These are phyloP conservation scores for Trichoderma simmonsii DNA, from an alignment of 2,329 filamentous ascomycete genomes.

Conservation along the genomic window DNA sequence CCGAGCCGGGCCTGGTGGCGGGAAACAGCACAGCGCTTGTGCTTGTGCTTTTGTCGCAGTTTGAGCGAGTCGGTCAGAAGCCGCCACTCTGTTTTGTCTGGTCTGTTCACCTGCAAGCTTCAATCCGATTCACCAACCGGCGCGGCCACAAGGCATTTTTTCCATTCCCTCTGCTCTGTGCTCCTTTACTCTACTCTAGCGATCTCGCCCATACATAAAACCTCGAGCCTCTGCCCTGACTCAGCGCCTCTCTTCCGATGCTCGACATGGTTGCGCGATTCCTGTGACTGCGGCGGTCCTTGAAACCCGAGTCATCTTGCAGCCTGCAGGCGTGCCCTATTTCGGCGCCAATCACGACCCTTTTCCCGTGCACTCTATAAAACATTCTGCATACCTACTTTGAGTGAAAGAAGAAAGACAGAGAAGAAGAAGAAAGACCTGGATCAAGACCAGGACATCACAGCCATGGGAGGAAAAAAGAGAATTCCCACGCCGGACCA, in stretches of 20 bases:
- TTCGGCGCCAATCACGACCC: background rate
- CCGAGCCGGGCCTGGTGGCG: constrained; percentile 6
- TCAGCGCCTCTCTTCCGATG: background rate
- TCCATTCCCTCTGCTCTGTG: background rate
- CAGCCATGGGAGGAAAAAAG: constrained; percentile 15
- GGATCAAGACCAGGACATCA: background rate
- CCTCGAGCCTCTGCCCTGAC: background rate
- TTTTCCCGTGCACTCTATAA: background rate
- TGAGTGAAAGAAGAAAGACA: background rate
- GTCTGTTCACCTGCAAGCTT: background rate
- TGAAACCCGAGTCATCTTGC: constrained; percentile 11
- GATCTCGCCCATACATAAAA: background rate
- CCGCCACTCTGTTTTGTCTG: background rate
- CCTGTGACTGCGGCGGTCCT: constrained; percentile 10
- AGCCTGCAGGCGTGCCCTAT: constrained; percentile 7
- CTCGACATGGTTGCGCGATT: constrained; percentile 4
- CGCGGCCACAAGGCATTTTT: constrained; percentile 3
- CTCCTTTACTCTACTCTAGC: background rate
- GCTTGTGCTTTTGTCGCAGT: background rate
- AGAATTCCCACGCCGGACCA: constrained; percentile 55
- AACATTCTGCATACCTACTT: background rate
- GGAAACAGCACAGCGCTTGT: background rate
- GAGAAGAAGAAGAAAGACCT: background rate
- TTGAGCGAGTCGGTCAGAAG: background rate
- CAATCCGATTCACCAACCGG: background rate